Base-by-base conservation (phyloP, 176 grass and related monocot genomes). In the Musa itinerans region DNA sequence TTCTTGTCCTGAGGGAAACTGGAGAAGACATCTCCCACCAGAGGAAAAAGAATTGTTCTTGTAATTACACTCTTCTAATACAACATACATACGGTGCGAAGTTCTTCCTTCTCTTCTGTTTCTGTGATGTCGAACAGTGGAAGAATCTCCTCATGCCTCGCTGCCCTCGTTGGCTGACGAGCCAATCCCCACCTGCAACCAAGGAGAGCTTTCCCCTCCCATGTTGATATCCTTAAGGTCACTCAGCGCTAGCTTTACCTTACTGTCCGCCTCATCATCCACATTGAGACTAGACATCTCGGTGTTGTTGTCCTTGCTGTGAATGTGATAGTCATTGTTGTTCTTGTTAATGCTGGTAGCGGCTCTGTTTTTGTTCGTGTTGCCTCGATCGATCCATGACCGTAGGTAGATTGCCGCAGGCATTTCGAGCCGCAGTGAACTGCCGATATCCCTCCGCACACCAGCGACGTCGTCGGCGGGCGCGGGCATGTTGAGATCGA, bases 141-240 rank as follows among this genome's bases (percentile, higher is more conserved):
- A 29, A 23, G 10, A 15, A 22, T 8, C 6, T 14, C 20, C 19
- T 73, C 52, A 73, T 55, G 71, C n/a, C 3, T 52, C 59, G 9
- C 50, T 92, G 23, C 55, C 72, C 14, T 84, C 82, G 2, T 77
- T 85, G 19, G 54, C 78, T 9, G 71, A 80, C 43, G 93, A 86
- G 13, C 85, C 87, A 66, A 96, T 85, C 26, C 89, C 93, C 11
- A 96, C 89, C 81, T 88, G 89, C 68, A 96, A 78, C 89, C 93
- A 96, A 2, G 85, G 79, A 16, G 87, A 70, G 1, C 79, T 78
- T 34, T 86, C 89, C 12, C 84, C 76, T 0, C 81, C 81, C 78
- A 90, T 82, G 80, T 72, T 88, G 53, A 90, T 78, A 54, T 90
- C 89, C 65, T 86, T 90, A 61, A 89, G 89, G 14, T 90, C 89